A percentile compares a stretch with the other conserved stretches of the same genome.
Conservation (phyloP, 257 asterid genomes). For the Leptodermis oblonga region DNA sequence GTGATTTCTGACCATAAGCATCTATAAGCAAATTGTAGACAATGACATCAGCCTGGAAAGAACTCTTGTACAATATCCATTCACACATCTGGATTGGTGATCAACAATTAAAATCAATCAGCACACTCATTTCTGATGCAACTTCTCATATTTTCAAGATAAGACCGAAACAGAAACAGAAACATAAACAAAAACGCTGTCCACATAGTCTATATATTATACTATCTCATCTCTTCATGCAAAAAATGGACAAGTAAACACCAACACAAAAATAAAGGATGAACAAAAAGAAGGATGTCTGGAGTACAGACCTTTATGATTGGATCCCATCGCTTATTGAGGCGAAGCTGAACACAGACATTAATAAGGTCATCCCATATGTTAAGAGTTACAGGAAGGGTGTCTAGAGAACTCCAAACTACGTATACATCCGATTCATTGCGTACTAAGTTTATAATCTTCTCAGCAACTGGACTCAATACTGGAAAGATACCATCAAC, state of each 20-base stretch:
- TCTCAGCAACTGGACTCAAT: conserved; percentile 68
- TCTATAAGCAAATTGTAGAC: conserved; percentile 86
- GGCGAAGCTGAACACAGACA: conserved; percentile 75
- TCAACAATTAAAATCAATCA: conserved; percentile 16
- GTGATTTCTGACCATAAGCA: conserved; percentile 64
- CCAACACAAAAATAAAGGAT: too few relatives aligned
- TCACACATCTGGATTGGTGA: conserved; percentile 53
- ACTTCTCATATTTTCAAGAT: too few relatives aligned
- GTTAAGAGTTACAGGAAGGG: conserved; percentile 58
- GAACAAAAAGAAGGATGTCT: not conserved
- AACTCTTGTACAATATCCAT: conserved; percentile 67
- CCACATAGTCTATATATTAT: too few relatives aligned
- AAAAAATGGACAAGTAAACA: too few relatives aligned
- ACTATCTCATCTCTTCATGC: too few relatives aligned
- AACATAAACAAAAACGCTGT: too few relatives aligned
- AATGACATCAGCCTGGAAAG: conserved; percentile 69
- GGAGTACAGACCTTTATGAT: conserved; percentile 45
- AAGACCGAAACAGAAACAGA: not conserved
- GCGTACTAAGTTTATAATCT: conserved; percentile 58
- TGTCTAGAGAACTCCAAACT: conserved; percentile 59
- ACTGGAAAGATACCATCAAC: conserved; percentile 88
- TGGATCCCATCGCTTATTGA: conserved; percentile 66
- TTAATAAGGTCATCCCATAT: conserved; percentile 79
- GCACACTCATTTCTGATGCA: not conserved
- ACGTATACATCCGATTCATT: conserved; percentile 40